Percentiles rank a stretch among this genome's conserved stretches.
Evolutionary conservation across 2,329 filamentous ascomycete species (phyloP).

Genomic region (Venturia carpophila): DNA sequence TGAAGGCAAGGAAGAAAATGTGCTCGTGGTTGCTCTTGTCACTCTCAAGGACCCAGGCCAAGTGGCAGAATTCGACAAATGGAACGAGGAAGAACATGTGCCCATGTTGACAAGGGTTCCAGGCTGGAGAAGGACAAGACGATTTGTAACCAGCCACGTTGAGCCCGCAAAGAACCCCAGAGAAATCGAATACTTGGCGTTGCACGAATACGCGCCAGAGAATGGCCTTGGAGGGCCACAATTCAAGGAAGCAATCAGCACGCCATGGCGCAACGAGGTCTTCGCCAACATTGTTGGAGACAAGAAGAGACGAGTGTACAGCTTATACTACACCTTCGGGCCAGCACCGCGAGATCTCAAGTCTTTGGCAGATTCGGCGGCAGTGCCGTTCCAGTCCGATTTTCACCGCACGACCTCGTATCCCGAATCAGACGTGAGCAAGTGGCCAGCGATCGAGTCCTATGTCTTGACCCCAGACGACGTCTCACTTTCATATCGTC

Average conservation of each 20-base stretch:
- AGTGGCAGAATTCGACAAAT: conserved; percentile 52
- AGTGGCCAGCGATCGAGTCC: conserved; percentile 53
- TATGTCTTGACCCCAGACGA: conserved; percentile 62
- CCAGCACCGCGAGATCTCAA: conserved; percentile 61
- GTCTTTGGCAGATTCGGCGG: conserved; percentile 44
- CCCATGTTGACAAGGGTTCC: conserved; percentile 63
- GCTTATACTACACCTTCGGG: conserved; percentile 73
- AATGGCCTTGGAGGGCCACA: conserved; percentile 61
- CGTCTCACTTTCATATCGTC: conserved; percentile 60
- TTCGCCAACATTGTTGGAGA: conserved; percentile 50
- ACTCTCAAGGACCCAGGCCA: conserved; percentile 48
- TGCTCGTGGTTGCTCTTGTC: conserved; percentile 56
- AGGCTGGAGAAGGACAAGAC: conserved; percentile 68
- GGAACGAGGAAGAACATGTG: conserved; percentile 70
- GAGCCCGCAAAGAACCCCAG: conserved; percentile 43
- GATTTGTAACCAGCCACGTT: conserved; percentile 60
- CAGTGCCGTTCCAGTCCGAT: conserved; percentile 34
- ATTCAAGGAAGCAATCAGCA: conserved; percentile 50
- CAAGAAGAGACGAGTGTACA: conserved; percentile 54
- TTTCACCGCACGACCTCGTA: conserved; percentile 36
- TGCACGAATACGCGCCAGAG: conserved; percentile 63
- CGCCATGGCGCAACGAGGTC: conserved; percentile 54
- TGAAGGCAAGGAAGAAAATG: conserved; percentile 50
- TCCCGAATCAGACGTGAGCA: conserved; percentile 37
- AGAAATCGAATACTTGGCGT: conserved; percentile 51